phyloP scores from a whole-genome alignment of 2,329 filamentous ascomycete genomes.

The Cercospora nicotianae region DNA sequence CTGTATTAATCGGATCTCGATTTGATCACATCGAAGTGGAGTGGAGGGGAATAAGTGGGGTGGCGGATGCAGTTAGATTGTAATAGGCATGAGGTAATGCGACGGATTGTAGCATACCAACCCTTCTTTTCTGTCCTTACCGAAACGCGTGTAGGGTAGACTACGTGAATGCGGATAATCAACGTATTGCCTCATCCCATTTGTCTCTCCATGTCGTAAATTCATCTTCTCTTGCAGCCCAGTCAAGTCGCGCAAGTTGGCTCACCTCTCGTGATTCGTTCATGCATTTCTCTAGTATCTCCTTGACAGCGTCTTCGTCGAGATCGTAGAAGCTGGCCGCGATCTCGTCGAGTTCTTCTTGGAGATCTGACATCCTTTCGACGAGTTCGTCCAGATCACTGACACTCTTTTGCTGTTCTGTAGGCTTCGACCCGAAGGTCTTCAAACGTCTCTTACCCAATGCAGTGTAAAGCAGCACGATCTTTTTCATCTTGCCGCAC shows the following conservation, averaged over 20 bases:
- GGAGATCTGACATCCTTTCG: conserved; percentile 58
- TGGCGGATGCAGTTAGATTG: neutral
- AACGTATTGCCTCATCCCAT: conserved; percentile 46
- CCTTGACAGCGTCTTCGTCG: conserved; percentile 59
- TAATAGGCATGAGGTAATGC: conserved; percentile 3
- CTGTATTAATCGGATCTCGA: neutral
- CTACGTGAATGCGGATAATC: conserved; percentile 15
- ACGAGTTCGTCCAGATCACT: conserved; percentile 57
- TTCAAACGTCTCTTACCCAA: conserved; percentile 69
- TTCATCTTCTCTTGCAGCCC: conserved; percentile 68
- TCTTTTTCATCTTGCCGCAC: conserved; percentile 65
- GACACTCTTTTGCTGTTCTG: conserved; percentile 27
- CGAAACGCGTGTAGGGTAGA: conserved; percentile 5
- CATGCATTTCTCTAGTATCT: conserved; percentile 60
- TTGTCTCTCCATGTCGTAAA: conserved; percentile 74
- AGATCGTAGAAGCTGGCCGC: conserved; percentile 72
- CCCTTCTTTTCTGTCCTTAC: conserved; percentile 11
- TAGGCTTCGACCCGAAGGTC: conserved; percentile 24
- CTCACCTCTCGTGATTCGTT: conserved; percentile 59
- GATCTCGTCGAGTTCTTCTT: conserved; percentile 68
- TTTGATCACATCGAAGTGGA: neutral
- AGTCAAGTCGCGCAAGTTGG: conserved; percentile 58
- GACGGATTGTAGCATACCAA: conserved; percentile 1
- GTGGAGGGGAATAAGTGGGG: neutral
- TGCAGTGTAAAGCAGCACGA: conserved; percentile 68